Evolutionary conservation across 805 yeast species (phyloP), one percentile per base, ranked within the genome.

Genomic region (Saccharomyces mikatae): DNA sequence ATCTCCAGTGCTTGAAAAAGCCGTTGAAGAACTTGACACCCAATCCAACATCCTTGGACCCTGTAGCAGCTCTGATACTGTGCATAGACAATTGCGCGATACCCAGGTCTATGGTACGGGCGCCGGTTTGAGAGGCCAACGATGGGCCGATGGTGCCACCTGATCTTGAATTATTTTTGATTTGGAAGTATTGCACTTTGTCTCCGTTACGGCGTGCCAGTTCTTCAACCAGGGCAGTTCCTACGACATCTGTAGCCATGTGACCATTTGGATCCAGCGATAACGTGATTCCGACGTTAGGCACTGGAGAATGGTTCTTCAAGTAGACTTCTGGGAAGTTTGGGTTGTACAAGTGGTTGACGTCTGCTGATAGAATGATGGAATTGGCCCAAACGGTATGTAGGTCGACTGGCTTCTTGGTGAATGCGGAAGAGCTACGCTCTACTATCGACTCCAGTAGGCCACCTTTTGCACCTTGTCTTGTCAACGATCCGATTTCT

Each of bases 101-200:
- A 54, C 96, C 96, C 55, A 87, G 70, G 63, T 88, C 96, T 54
- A 87, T 80, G 47, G 92, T 85, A 64, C 88, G 76, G 3, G 87
- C 87, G 54, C 89, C 89, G 1, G 88, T 82, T 58, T 77, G 80
- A 46, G 79, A 71, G 14, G 87, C 74, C 53, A 84, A 73, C 10
- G 79, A 75, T 24, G 89, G 96, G 0, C 96, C 96, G 65, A 89
- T 87, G 28, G 96, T 88, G 44, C 95, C 95, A 31, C 96, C 96
- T 0, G 90, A 84, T 66, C 94, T 80, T 14, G 87, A 79, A 67
- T 84, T 91, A 71, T 89, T 89, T 70, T 94, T 81, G 68, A 87
- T 86, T 66, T 89, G 96, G 82, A 88, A 88, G 71, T 82, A 83
- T 72, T 89, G 96, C 29, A 89, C 60, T 52, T 74, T 71, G 66